phyloP scores from a whole-genome alignment of 495 filamentous ascomycete genomes.

The Podospora conica region DNA sequence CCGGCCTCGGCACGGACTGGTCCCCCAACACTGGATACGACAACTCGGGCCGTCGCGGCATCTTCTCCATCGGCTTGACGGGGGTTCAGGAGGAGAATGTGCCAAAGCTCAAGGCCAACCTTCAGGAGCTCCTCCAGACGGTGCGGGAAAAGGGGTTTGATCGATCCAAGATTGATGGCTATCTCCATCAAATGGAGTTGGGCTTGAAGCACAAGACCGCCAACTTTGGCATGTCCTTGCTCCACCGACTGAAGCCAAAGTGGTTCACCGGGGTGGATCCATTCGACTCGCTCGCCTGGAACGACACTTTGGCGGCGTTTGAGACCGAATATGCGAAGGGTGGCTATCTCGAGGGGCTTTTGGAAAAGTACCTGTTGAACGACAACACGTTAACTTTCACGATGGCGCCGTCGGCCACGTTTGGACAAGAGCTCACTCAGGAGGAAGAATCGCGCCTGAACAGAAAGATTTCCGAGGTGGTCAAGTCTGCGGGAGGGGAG shows the following conservation, averaged over 20 bases:
- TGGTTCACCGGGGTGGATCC: conserved; percentile 97
- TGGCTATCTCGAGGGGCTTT: conserved; percentile 73
- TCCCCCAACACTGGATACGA: conserved; percentile 92
- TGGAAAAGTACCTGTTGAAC: conserved; percentile 86
- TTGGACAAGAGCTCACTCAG: conserved; percentile 62
- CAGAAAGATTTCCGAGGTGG: conserved; percentile 61
- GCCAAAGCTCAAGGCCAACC: conserved; percentile 63
- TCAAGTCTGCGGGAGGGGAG: conserved; percentile 61
- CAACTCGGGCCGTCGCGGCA: conserved; percentile 61
- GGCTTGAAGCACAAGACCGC: conserved; percentile 90
- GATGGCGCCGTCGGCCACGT: conserved; percentile 78
- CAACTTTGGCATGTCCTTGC: conserved; percentile 83
- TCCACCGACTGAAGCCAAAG: conserved; percentile 76
- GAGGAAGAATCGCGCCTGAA: conserved; percentile 70
- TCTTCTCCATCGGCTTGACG: conserved; percentile 86
- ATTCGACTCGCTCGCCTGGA: conserved; percentile 83
- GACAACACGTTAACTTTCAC: conserved; percentile 85
- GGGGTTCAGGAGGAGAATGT: conserved; percentile 77
- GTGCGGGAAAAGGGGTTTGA: conserved; percentile 72
- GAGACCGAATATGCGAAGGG: conserved; percentile 62
- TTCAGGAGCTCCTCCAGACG: conserved; percentile 61
- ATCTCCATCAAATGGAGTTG: conserved; percentile 88
- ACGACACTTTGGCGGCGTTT: conserved; percentile 76
- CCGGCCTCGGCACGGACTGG: conserved; percentile 85
- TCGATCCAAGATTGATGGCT: conserved; percentile 80